Conservation (phyloP, 495 filamentous ascomycete species). For the Trichoderma reesei region DNA sequence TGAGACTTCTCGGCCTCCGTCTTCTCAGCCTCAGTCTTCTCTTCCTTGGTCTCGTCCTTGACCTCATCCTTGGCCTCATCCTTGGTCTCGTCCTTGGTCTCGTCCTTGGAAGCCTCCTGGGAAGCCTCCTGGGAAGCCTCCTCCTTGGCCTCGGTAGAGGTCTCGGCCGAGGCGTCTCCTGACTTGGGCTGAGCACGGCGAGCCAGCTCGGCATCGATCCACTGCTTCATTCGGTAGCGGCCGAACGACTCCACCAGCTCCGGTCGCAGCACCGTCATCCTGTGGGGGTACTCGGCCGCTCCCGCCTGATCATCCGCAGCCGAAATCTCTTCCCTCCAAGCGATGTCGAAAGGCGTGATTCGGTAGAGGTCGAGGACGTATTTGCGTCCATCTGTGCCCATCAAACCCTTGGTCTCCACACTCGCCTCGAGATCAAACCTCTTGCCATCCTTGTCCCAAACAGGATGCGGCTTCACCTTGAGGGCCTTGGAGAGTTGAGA, state of each 20-base stretch:
- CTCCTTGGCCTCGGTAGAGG: constrained; percentile 16
- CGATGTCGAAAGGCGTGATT: constrained; percentile 82
- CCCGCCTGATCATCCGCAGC: constrained; percentile 15
- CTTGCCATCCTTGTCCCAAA: constrained; percentile 95
- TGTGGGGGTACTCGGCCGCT: constrained; percentile 67
- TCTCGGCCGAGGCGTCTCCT: constrained; percentile 27
- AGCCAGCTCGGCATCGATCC: constrained; percentile 64
- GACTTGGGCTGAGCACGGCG: constrained; percentile 28
- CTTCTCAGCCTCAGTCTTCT: constrained; percentile 20
- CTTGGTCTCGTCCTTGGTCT: constrained; percentile 18
- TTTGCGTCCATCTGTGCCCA: constrained; percentile 94
- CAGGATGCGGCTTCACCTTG: constrained; percentile 84
- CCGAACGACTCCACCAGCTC: constrained; percentile 82
- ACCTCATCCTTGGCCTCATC: constrained; percentile 18
- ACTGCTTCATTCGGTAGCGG: constrained; percentile 78
- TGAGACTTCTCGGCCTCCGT: constrained; percentile 34
- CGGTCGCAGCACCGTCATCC: constrained; percentile 83
- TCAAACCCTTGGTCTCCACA: constrained; percentile 93
- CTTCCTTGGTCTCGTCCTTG: constrained; percentile 21
- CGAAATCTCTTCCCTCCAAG: constrained; percentile 65
- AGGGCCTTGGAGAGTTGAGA: constrained; percentile 81
- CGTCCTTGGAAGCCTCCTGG: constrained; percentile 15
- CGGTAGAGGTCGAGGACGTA: constrained; percentile 96
- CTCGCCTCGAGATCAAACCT: constrained; percentile 88
- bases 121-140: constrained; percentile 21